phyloP scores from a whole-genome alignment of 208 protist genomes.

The Crithidia mellificae region DNA sequence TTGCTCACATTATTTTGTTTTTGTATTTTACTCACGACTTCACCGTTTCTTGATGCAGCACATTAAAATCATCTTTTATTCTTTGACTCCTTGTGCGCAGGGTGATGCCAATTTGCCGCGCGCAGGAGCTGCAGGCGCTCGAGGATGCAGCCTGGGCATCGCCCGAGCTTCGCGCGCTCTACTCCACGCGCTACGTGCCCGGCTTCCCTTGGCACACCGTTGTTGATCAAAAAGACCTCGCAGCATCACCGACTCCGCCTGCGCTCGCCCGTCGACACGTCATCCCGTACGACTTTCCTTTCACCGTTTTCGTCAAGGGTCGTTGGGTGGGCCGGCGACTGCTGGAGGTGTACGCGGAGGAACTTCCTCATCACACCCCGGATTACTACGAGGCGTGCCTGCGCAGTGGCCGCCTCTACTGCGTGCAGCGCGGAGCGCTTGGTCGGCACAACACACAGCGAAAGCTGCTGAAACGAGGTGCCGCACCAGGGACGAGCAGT shows the following conservation, averaged over 20 bases:
- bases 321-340: conserved; percentile 89
- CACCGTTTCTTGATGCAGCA: too few species aligned
- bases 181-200: conserved; percentile 57
- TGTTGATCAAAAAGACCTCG: neutral
- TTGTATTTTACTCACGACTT: too few species aligned
- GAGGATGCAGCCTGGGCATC: conserved; percentile 65
- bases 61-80: too few species aligned
- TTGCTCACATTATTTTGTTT: too few species aligned
- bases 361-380: conserved; percentile 83
- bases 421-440: conserved; percentile 19
- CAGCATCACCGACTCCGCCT: neutral
- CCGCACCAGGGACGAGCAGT: too few species aligned
- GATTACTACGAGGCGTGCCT: conserved; percentile 88
- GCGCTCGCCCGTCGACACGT: conserved; percentile 65
- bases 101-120: neutral
- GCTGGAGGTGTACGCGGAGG: conserved; percentile 87
- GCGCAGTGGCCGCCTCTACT: conserved; percentile 65
- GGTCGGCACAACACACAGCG: conserved; percentile 43
- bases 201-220: conserved; percentile 87
- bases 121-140: conserved; percentile 34
- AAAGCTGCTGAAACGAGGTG: conserved; percentile 44
- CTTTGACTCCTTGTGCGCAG: neutral
- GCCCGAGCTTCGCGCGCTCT: conserved; percentile 37
- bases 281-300: conserved; percentile 88
- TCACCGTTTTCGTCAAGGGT: conserved; percentile 91